Evolutionary conservation across 2,329 filamentous ascomycete genomes (phyloP).

Genomic region (Colletotrichum liriopes): DNA sequence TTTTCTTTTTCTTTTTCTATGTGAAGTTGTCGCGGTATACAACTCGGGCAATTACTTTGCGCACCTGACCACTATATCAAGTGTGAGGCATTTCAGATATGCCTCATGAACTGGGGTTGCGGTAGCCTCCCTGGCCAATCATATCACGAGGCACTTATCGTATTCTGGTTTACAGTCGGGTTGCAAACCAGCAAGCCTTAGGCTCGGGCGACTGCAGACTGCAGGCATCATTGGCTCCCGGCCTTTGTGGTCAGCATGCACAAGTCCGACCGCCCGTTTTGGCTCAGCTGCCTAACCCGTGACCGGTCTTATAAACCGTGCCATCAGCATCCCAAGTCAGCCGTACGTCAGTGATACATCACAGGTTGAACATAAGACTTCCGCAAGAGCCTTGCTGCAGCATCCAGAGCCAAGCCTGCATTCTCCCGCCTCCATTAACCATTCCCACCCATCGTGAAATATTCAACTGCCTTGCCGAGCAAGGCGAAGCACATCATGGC

Average conservation of each 20-base stretch:
- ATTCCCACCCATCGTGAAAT: not conserved
- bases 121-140: not conserved
- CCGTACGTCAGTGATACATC: not conserved
- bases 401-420: not conserved
- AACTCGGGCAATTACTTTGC: not conserved
- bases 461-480: not conserved
- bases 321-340: not conserved
- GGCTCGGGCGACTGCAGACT: not conserved
- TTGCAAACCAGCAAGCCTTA: not conserved
- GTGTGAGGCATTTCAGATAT: not conserved
- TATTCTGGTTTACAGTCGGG: not conserved
- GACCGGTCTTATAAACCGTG: not conserved
- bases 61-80: not conserved
- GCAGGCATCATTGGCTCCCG: not conserved
- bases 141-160: not conserved
- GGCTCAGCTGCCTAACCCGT: not conserved
- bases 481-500: slow-evolving; percentile 3
- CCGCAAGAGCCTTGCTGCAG: not conserved
- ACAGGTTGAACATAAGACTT: not conserved
- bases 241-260: not conserved
- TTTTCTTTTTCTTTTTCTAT: not conserved
- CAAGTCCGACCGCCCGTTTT: not conserved
- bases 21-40: not conserved
- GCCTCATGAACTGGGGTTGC: not conserved
- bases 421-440: not conserved